These are phyloP conservation scores for Skeletonema costatum DNA, from an alignment of 108 stramenopile genomes.

Conservation along the genomic window DNA sequence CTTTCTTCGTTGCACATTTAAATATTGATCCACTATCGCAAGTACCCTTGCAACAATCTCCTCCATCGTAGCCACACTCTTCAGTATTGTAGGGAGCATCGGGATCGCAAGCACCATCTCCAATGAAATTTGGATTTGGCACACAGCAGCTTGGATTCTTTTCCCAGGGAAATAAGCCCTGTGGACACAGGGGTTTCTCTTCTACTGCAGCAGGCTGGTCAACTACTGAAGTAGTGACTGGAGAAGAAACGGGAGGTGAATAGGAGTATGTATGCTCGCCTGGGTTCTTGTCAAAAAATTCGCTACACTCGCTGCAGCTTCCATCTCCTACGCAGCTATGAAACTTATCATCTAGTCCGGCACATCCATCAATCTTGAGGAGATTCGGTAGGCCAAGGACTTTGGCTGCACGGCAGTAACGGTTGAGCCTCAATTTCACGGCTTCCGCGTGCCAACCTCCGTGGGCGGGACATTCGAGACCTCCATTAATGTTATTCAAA, in stretches of 20 bases:
- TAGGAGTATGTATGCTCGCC: constrained; percentile 16
- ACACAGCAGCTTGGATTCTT: constrained; percentile 37
- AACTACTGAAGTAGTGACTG: not conserved
- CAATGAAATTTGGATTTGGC: constrained; percentile 23
- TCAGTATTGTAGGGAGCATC: constrained; percentile 47
- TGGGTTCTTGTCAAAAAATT: constrained; percentile 23
- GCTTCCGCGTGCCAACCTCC: constrained; percentile 40
- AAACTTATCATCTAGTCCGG: constrained; percentile 26
- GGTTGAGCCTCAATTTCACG: constrained; percentile 27
- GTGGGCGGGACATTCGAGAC: constrained; percentile 30
- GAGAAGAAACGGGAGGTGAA: not conserved
- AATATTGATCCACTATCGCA: constrained; percentile 23
- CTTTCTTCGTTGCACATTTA: constrained; percentile 27
- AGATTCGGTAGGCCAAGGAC: constrained; percentile 30
- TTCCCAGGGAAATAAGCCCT: constrained; percentile 15
- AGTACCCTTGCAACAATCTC: constrained; percentile 50
- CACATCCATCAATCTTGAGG: constrained; percentile 16
- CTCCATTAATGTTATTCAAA: constrained; percentile 21
- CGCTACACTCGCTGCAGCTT: constrained; percentile 21
- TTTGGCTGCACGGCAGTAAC: constrained; percentile 33
- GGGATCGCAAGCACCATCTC: constrained; percentile 51
- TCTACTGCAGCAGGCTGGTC: not conserved
- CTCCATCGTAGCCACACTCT: constrained; percentile 53
- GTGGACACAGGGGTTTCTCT: not conserved
- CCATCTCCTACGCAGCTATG: constrained; percentile 15